A percentile compares a stretch with the other conserved stretches of the same genome.
phyloP scores from a whole-genome alignment of 441 rosid species.

The Jatropha multifida region DNA sequence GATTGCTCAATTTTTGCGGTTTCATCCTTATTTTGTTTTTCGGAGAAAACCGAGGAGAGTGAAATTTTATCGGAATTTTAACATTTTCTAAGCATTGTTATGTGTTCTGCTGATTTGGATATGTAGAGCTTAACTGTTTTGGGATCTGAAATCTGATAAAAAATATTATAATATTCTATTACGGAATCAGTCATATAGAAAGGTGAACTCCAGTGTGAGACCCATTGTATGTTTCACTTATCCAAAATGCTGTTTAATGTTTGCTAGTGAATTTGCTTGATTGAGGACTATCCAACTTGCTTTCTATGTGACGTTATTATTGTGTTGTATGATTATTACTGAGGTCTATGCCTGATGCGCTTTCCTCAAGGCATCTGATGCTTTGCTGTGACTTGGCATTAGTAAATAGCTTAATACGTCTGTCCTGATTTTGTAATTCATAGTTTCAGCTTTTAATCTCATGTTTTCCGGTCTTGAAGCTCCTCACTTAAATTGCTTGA shows the following conservation, averaged over 20 bases:
- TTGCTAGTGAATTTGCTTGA: not conserved
- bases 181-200: not conserved
- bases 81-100: not conserved
- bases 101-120: not conserved
- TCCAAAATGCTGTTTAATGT: not conserved
- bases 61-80: not conserved
- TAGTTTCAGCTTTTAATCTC: not conserved
- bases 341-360: not conserved
- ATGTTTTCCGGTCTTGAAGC: not conserved
- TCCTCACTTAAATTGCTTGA: not conserved
- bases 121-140: not conserved
- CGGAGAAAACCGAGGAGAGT: not conserved
- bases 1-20: not conserved
- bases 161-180: not conserved
- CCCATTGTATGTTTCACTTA: not conserved
- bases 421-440: not conserved
- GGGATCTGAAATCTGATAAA: constrained; percentile 4
- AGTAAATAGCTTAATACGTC: not conserved
- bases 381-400: not conserved
- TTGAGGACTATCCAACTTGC: not conserved
- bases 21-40: not conserved
- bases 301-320: not conserved
- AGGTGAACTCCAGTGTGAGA: not conserved
- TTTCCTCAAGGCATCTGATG: not conserved
- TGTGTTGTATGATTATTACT: not conserved